A percentile compares a stretch with the other conserved stretches of the same genome.
Evolutionary conservation across 768 basidiomycete genomes (phyloP).

Genomic region (Rhodotorula babjevae): DNA sequence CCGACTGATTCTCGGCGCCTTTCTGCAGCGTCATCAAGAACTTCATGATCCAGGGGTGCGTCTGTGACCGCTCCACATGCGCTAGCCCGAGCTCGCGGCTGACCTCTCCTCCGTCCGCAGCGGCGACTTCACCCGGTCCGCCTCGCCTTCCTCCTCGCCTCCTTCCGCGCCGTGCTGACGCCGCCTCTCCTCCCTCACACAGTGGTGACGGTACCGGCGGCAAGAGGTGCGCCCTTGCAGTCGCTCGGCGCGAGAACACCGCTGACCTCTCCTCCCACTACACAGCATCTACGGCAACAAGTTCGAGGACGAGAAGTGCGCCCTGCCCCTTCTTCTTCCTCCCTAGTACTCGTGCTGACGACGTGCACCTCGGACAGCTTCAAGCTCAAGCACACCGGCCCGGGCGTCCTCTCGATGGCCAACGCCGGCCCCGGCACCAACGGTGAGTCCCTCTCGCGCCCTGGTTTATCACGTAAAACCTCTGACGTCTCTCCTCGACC

Average conservation of each 20-base stretch:
- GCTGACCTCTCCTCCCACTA: conserved; percentile 47
- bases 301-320: conserved; percentile 82
- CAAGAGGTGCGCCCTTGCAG: conserved; percentile 50
- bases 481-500: conserved; percentile 60
- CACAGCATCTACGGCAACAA: conserved; percentile 61
- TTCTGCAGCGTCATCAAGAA: conserved; percentile 21
- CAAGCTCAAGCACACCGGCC: conserved; percentile 87
- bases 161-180: too few species aligned
- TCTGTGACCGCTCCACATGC: too few species aligned
- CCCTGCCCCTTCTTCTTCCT: too few species aligned
- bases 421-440: conserved; percentile 47
- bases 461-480: too few species aligned
- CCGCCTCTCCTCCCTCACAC: background rate
- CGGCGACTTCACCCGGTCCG: conserved; percentile 85
- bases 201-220: conserved; percentile 75
- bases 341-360: conserved; percentile 37
- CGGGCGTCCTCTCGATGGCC: conserved; percentile 85
- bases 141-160: conserved; percentile 68
- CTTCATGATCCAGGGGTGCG: conserved; percentile 72
- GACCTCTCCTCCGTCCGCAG: background rate
- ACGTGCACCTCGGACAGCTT: conserved; percentile 49
- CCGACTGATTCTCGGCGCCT: too few species aligned
- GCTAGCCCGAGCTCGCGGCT: fast-evolving
- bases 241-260: conserved; percentile 46
- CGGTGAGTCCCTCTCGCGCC: conserved; percentile 58